Conservation (phyloP, 257 asterid genomes). For the Thymus quinquecostatus region DNA sequence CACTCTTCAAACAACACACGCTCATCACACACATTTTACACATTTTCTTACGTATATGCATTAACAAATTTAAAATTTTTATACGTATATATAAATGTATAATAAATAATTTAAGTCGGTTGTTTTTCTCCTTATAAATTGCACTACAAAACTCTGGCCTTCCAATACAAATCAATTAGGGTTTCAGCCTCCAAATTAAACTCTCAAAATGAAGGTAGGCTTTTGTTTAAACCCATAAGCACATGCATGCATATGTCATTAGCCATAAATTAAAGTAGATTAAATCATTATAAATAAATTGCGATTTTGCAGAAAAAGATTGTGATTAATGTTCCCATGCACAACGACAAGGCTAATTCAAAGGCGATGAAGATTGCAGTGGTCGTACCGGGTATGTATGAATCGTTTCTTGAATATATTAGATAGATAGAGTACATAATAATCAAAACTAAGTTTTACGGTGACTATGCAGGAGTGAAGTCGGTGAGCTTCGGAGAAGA, state of each 20-base stretch:
- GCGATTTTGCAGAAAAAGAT: constrained; percentile 22
- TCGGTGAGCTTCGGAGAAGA: constrained; percentile 32
- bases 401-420: no score
- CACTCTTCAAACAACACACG: background rate
- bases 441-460: no score
- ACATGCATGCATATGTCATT: no score
- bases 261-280: background rate
- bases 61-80: background rate
- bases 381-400: constrained; percentile 4
- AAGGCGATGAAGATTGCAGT: constrained; percentile 38
- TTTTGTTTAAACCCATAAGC: background rate
- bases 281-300: background rate
- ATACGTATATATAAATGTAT: background rate
- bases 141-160: no score
- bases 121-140: background rate
- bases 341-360: constrained; percentile 25
- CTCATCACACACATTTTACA: background rate
- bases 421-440: no score
- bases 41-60: background rate
- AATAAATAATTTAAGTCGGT: background rate
- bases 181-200: background rate
- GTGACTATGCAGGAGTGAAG: constrained; percentile 32
- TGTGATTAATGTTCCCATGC: constrained; percentile 33
- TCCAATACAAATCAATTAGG: background rate
- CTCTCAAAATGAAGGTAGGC: constrained; percentile 4